These are phyloP conservation scores for Cyclocybe cylindracea DNA, from an alignment of 768 basidiomycete genomes.

Conservation along the genomic window DNA sequence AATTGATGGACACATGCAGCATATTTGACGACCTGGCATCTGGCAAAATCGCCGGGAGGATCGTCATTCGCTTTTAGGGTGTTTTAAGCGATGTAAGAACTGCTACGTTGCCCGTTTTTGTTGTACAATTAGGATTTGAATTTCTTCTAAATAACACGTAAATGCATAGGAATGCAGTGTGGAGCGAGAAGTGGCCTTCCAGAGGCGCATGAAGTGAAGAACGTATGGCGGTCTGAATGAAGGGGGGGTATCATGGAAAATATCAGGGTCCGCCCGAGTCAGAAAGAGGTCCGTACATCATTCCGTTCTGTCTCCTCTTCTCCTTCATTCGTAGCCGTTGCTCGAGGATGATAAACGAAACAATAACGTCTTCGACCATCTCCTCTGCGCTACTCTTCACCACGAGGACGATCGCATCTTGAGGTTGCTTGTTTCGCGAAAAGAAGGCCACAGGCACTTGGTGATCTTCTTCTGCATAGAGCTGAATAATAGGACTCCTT, in stretches of 20 bases:
- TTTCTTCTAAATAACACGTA: neutral
- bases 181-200: too few species aligned
- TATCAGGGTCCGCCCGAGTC: neutral
- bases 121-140: neutral
- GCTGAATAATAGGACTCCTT: neutral
- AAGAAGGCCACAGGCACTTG: constrained; percentile 5
- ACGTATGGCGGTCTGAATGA: neutral
- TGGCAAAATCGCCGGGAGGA: constrained; percentile 32
- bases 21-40: constrained; percentile 27
- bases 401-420: constrained; percentile 1
- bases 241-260: neutral
- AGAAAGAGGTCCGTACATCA: constrained; percentile 9
- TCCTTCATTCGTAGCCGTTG: constrained; percentile 16
- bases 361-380: constrained; percentile 12
- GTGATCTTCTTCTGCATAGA: constrained; percentile 6
- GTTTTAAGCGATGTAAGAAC: neutral
- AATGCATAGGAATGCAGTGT: too few species aligned
- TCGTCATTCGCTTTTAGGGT: constrained; percentile 27
- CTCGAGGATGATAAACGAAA: constrained; percentile 15
- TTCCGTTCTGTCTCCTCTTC: constrained; percentile 10
- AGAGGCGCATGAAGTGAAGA: too few species aligned
- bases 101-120: neutral
- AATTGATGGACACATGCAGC: constrained; percentile 10
- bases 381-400: constrained; percentile 4
- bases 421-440: neutral